These are phyloP conservation scores for Cryptococcus neoformans DNA, from an alignment of 1,284 basidiomycete species.

Conservation along the genomic window DNA sequence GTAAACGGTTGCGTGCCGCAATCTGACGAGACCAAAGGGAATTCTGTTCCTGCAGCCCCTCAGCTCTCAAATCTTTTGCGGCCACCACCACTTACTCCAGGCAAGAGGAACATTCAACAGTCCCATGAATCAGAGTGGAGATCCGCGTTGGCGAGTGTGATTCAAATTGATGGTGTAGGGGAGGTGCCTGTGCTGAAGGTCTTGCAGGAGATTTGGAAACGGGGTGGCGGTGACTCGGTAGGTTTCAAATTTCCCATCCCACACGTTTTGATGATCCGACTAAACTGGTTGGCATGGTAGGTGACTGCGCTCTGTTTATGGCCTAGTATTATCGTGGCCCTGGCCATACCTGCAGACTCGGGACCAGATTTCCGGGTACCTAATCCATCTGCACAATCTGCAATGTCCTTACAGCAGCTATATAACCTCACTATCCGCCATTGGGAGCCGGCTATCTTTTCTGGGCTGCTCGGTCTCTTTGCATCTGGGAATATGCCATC, in stretches of 20 bases:
- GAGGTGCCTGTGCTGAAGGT: slow-evolving; percentile 29
- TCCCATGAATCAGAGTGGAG: slow-evolving; percentile 31
- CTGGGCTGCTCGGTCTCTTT: slow-evolving; percentile 35
- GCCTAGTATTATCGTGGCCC: slow-evolving; percentile 37
- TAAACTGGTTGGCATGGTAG: slow-evolving; percentile 9
- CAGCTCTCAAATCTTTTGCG: background rate
- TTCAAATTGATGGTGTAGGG: slow-evolving; percentile 44
- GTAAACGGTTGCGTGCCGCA: no score
- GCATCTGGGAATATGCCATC: slow-evolving; percentile 3
- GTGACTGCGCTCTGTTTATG: slow-evolving; percentile 36
- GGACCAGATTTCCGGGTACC: slow-evolving; percentile 17
- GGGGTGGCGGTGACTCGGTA: slow-evolving; percentile 40
- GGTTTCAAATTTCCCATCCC: no score
- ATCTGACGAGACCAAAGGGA: no score
- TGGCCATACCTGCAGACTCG: slow-evolving; percentile 19
- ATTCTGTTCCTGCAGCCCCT: no score
- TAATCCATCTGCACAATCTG: slow-evolving; percentile 28
- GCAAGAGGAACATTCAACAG: slow-evolving; percentile 14
- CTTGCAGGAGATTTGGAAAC: slow-evolving; percentile 41
- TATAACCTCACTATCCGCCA: slow-evolving; percentile 40
- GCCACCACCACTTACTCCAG: slow-evolving; percentile 1
- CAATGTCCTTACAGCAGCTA: slow-evolving; percentile 33
- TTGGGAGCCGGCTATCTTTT: slow-evolving; percentile 39
- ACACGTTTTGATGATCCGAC: background rate
- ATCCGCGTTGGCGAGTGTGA: slow-evolving; percentile 29